Evolutionary conservation across 1,284 basidiomycete genomes (phyloP).

Genomic region (Marasmius fiardii): DNA sequence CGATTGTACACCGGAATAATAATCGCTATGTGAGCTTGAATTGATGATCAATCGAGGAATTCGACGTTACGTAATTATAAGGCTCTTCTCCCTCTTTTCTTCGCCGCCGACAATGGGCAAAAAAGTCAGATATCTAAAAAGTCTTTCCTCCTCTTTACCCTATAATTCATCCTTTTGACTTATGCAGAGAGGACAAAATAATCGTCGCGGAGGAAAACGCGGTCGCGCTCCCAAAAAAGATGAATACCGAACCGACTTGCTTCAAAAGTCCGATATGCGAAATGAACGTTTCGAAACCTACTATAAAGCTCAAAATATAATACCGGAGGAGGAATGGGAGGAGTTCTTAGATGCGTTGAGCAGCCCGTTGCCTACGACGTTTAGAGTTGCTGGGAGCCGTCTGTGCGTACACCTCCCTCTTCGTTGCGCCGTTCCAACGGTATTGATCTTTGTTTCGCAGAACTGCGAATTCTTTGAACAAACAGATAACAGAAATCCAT

Average conservation of each 20-base stretch:
- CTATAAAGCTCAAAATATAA: slow-evolving; percentile 74
- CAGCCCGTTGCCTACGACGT: slow-evolving; percentile 87
- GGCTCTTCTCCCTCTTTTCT: neutral
- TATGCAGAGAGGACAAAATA: neutral
- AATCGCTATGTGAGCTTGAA: neutral
- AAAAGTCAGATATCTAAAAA: slow-evolving; percentile 8
- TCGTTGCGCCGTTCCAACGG: neutral
- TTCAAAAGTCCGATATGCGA: slow-evolving; percentile 60
- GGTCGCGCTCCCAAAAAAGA: slow-evolving; percentile 7
- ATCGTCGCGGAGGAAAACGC: slow-evolving; percentile 1
- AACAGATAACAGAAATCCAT: slow-evolving; percentile 71
- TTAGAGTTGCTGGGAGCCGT: slow-evolving; percentile 87
- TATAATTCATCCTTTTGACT: neutral
- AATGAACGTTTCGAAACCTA: slow-evolving; percentile 76
- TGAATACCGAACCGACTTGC: slow-evolving; percentile 35
- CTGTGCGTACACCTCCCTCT: slow-evolving; percentile 53
- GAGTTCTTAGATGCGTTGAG: slow-evolving; percentile 68
- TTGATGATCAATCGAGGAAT: neutral
- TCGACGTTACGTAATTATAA: slow-evolving; percentile 26
- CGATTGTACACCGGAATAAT: neutral
- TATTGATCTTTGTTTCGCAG: slow-evolving; percentile 31
- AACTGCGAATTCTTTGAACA: slow-evolving; percentile 70
- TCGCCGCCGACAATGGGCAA: slow-evolving; percentile 4
- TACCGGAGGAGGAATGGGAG: slow-evolving; percentile 79
- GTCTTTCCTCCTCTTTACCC: neutral